Evolutionary conservation across 192 early-diverging fungal species (phyloP).

Genomic region (Backusella luteola): DNA sequence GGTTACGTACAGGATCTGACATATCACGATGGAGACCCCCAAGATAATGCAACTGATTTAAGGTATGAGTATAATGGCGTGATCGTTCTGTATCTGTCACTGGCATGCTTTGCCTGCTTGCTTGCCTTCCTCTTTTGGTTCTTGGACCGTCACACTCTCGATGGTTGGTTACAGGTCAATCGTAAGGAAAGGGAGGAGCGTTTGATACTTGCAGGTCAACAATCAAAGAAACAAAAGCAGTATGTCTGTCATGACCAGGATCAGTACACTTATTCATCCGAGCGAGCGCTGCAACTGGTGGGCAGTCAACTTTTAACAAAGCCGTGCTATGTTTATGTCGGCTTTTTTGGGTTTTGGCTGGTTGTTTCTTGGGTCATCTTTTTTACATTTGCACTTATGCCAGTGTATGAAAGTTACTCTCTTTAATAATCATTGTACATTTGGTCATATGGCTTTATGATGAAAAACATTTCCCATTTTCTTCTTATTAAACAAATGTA

Average conservation of each 20-base stretch:
- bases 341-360: conserved; percentile 26
- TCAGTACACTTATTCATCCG: neutral
- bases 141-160: conserved; percentile 14
- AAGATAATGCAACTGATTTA: conserved; percentile 14
- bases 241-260: neutral
- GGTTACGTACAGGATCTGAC: conserved; percentile 57
- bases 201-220: neutral
- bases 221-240: neutral
- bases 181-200: conserved; percentile 19
- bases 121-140: conserved; percentile 20
- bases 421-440: neutral
- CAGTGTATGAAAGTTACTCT: conserved; percentile 17
- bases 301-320: conserved; percentile 11
- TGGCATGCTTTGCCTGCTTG: conserved; percentile 3
- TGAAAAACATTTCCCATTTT: neutral
- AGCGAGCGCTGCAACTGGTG: neutral
- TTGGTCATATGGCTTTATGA: neutral
- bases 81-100: conserved; percentile 21
- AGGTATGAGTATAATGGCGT: conserved; percentile 24
- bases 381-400: conserved; percentile 33
- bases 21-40: conserved; percentile 24
- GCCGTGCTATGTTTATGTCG: conserved; percentile 13
- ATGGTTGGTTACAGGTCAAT: conserved; percentile 29
- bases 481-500: neutral
- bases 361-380: conserved; percentile 27